Percentiles rank a stretch among this genome's conserved stretches.
These are phyloP conservation scores for Macrotyloma uniflorum DNA, from an alignment of 306 rosid genomes.

Conservation along the genomic window DNA sequence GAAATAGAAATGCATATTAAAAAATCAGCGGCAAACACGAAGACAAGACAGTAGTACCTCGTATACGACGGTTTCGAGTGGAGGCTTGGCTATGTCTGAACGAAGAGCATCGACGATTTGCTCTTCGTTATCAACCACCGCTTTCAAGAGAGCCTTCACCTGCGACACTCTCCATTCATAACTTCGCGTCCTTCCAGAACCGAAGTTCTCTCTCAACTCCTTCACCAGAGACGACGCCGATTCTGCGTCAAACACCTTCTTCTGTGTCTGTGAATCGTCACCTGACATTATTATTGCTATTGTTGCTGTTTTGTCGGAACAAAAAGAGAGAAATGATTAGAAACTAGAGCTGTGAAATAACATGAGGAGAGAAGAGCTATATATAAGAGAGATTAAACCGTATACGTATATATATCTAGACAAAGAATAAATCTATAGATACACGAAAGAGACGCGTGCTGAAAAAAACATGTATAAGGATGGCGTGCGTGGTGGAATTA, in stretches of 20 bases:
- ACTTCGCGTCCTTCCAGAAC: constrained; percentile 42
- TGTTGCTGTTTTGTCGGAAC: not conserved
- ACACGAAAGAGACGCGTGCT: too few species aligned
- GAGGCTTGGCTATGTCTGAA: constrained; percentile 56
- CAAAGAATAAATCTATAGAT: too few species aligned
- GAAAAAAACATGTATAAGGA: too few species aligned
- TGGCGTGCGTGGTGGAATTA: too few species aligned
- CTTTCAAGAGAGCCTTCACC: constrained; percentile 42
- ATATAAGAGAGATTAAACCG: too few species aligned
- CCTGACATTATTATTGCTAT: constrained; percentile 26
- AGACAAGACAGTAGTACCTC: constrained; percentile 51
- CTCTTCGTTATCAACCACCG: constrained; percentile 35
- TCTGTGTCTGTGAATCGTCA: constrained; percentile 19
- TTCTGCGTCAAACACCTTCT: constrained; percentile 36
- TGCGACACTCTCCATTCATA: constrained; percentile 55
- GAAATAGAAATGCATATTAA: not conserved
- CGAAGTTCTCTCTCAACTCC: constrained; percentile 40
- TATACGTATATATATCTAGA: too few species aligned
- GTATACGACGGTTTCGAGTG: constrained; percentile 57
- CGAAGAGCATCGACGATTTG: constrained; percentile 43
- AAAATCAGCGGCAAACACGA: not conserved
- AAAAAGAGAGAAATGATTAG: not conserved
- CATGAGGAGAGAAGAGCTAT: too few species aligned
- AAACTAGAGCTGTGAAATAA: not conserved
- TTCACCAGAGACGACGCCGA: constrained; percentile 38